These are phyloP conservation scores for Metarhizium sp. DNA, from an alignment of 2,329 filamentous ascomycete genomes.

Conservation along the genomic window DNA sequence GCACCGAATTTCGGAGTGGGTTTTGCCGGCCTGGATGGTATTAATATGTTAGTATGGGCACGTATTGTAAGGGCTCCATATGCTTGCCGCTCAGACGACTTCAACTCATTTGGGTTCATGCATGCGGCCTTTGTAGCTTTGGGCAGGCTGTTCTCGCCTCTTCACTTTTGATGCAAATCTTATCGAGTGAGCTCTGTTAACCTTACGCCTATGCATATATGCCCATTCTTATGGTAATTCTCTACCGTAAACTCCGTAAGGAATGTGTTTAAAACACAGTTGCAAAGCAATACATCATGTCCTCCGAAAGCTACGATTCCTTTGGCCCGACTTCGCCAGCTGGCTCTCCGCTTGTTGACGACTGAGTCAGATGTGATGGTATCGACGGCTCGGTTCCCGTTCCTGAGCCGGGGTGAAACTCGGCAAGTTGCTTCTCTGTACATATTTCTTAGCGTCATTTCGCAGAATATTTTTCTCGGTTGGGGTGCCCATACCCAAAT, in stretches of 20 bases:
- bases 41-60: neutral
- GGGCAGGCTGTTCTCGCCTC: neutral
- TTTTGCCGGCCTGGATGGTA: neutral
- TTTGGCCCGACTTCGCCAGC: conserved; percentile 9
- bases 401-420: conserved; percentile 23
- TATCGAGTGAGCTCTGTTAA: neutral
- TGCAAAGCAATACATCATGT: neutral
- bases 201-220: neutral
- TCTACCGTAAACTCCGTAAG: neutral
- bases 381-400: conserved; percentile 35
- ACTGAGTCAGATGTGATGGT: conserved; percentile 37
- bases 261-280: neutral
- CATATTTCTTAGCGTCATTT: neutral
- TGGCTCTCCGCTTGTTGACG: conserved; percentile 31
- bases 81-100: too few relatives aligned
- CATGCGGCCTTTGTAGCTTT: too few relatives aligned
- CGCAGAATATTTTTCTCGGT: too few relatives aligned
- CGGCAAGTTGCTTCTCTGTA: conserved; percentile 42
- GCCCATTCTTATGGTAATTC: neutral
- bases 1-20: neutral
- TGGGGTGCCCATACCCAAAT: conserved; percentile 50
- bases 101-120: too few relatives aligned
- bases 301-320: conserved; percentile 7
- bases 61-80: too few relatives aligned
- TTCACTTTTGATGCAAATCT: neutral